Evolutionary conservation across 768 basidiomycete genomes (phyloP).

Genomic region (Tricholoma saponaceum): DNA sequence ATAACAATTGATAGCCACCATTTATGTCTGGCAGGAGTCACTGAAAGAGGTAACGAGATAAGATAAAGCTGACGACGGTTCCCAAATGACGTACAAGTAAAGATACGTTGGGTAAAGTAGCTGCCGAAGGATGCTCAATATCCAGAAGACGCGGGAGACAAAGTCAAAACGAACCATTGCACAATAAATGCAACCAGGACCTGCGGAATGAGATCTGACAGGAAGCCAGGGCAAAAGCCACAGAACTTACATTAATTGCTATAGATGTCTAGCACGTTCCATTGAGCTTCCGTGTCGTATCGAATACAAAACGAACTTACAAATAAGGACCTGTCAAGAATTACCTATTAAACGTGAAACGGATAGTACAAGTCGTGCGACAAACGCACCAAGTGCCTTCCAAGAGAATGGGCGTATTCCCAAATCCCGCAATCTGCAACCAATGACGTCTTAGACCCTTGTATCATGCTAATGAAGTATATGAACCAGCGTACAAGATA

Average conservation of each 20-base stretch:
- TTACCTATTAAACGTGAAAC: neutral
- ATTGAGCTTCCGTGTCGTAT: neutral
- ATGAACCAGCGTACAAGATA: slow-evolving; percentile 32
- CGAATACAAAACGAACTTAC: slow-evolving; percentile 17
- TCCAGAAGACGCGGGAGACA: neutral
- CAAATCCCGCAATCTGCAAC: slow-evolving; percentile 35
- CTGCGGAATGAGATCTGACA: slow-evolving; percentile 15
- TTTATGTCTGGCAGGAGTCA: slow-evolving; percentile 26
- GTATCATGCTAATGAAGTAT: neutral
- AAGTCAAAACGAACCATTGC: slow-evolving; percentile 30
- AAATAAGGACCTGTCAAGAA: slow-evolving; percentile 28
- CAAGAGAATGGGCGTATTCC: slow-evolving; percentile 21
- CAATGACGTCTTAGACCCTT: neutral
- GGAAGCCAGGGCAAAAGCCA: neutral
- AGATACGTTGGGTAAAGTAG: slow-evolving; percentile 38
- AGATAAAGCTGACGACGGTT: neutral
- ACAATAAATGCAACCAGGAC: slow-evolving; percentile 38
- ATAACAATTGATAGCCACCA: slow-evolving; percentile 35
- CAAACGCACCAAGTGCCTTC: slow-evolving; percentile 35
- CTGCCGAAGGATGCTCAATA: slow-evolving; percentile 14
- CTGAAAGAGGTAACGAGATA: slow-evolving; percentile 17
- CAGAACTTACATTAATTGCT: slow-evolving; percentile 30
- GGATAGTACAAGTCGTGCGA: neutral
- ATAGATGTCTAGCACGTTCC: slow-evolving; percentile 29
- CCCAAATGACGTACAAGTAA: slow-evolving; percentile 25